These are phyloP conservation scores for Pythium aquatile DNA, from an alignment of 352 stramenopile genomes.

Conservation along the genomic window DNA sequence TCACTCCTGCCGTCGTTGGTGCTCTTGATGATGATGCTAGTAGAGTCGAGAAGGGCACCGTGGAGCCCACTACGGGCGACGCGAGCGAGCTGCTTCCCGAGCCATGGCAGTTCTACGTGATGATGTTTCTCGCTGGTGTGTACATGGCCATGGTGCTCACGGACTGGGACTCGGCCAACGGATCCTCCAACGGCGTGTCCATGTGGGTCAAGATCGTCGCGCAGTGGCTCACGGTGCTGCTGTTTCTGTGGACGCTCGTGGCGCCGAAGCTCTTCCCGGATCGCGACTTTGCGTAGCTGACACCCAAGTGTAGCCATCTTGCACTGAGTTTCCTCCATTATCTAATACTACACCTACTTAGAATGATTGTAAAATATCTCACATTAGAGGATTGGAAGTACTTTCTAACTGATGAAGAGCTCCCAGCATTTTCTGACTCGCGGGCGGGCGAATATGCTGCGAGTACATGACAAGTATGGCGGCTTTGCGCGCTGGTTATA, in stretches of 20 bases:
- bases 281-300: conserved; percentile 80
- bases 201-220: conserved; percentile 96
- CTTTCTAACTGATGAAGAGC: neutral
- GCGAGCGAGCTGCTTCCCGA: conserved; percentile 38
- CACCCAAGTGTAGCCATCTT: conserved; percentile 15
- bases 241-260: conserved; percentile 95
- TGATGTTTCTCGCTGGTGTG: conserved; percentile 89
- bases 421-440: neutral
- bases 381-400: conserved; percentile 7
- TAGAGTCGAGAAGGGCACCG: conserved; percentile 1
- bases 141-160: conserved; percentile 96
- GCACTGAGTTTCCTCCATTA: neutral
- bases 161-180: conserved; percentile 89
- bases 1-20: conserved; percentile 39
- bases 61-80: neutral
- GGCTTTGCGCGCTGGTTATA: neutral
- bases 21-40: conserved; percentile 38
- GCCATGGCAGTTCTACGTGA: conserved; percentile 93
- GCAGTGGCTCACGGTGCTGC: conserved; percentile 92
- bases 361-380: neutral
- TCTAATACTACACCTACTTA: conserved; percentile 2
- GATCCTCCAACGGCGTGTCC: conserved; percentile 65
- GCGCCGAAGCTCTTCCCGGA: conserved; percentile 94
- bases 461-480: conserved; percentile 65
- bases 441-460: conserved; percentile 42